A percentile compares a stretch with the other conserved stretches of the same genome.
phyloP scores from a whole-genome alignment of 1,284 basidiomycete genomes.

The Cryptococcus depauperatus region DNA sequence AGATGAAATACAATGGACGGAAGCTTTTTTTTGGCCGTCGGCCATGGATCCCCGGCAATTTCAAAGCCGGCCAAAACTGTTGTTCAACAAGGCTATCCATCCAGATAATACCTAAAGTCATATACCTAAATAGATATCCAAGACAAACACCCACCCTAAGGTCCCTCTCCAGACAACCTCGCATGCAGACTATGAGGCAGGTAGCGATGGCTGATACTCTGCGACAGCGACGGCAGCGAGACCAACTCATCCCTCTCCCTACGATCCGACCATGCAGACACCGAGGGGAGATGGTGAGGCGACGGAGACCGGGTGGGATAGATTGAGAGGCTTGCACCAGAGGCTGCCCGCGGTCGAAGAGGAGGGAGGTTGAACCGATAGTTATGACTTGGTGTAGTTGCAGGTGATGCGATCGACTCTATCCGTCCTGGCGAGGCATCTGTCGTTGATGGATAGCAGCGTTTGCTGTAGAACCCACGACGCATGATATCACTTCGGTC shows the following conservation, averaged over 20 bases:
- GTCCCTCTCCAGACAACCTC: no score
- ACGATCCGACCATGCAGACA: slow-evolving; percentile 4
- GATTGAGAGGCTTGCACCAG: slow-evolving; percentile 5
- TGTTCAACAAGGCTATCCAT: no score
- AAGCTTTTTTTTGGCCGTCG: no score
- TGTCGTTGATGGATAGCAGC: neutral
- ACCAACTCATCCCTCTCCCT: neutral
- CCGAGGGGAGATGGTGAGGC: slow-evolving; percentile 2
- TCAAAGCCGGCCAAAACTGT: no score
- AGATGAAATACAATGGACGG: no score
- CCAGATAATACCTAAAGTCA: no score
- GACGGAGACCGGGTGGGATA: slow-evolving; percentile 7
- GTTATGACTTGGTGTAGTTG: slow-evolving; percentile 9
- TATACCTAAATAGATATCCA: no score
- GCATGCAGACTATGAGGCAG: slow-evolving; percentile 12
- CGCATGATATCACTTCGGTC: slow-evolving; percentile 26
- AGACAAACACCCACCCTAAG: no score
- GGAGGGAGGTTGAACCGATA: slow-evolving; percentile 13
- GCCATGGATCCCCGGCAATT: no score
- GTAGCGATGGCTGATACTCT: slow-evolving; percentile 3
- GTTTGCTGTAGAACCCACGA: slow-evolving; percentile 18
- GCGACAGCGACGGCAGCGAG: neutral
- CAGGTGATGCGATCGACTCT: slow-evolving; percentile 9
- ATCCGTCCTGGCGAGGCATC: slow-evolving; percentile 1
- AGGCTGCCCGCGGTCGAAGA: slow-evolving; percentile 17